phyloP scores from a whole-genome alignment of 805 yeast genomes.

The Wickerhamiella azymoides region DNA sequence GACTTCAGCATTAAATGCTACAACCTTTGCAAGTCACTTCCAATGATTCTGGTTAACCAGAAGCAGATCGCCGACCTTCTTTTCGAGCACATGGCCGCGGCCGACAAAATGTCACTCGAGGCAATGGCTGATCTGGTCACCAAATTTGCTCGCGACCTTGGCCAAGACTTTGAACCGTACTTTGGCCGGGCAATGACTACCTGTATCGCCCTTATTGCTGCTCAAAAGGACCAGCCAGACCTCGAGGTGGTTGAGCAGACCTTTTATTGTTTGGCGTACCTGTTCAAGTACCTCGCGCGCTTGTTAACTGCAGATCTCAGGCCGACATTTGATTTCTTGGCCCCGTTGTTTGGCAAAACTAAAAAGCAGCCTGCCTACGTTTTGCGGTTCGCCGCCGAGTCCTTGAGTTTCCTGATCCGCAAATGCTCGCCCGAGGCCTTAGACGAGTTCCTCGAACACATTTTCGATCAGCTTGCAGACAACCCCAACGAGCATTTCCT shows the following conservation, averaged over 20 bases:
- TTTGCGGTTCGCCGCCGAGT: conserved; percentile 78
- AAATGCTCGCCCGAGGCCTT: conserved; percentile 43
- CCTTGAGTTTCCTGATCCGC: conserved; percentile 68
- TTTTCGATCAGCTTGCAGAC: conserved; percentile 23
- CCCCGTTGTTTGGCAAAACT: conserved; percentile 46
- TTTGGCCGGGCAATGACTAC: conserved; percentile 38
- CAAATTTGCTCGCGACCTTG: conserved; percentile 82
- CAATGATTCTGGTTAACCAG: conserved; percentile 68
- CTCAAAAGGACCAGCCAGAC: conserved; percentile 16
- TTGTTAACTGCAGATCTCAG: conserved; percentile 45
- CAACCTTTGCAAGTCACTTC: conserved; percentile 49
- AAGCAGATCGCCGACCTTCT: conserved; percentile 43
- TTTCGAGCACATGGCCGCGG: conserved; percentile 32
- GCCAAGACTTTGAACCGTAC: conserved; percentile 72
- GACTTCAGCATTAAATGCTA: conserved; percentile 46
- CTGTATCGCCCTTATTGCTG: conserved; percentile 30
- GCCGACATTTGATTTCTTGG: conserved; percentile 52
- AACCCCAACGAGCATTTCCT: conserved; percentile 36
- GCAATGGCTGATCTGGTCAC: conserved; percentile 69
- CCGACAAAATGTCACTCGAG: conserved; percentile 61
- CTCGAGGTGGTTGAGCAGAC: conserved; percentile 63
- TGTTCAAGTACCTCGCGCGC: conserved; percentile 74
- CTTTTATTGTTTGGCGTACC: conserved; percentile 72
- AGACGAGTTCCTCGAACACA: conserved; percentile 31
- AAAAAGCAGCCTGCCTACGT: conserved; percentile 36